These are phyloP conservation scores for Phytophthora tentaculata DNA, from an alignment of 352 stramenopile species.

Conservation along the genomic window DNA sequence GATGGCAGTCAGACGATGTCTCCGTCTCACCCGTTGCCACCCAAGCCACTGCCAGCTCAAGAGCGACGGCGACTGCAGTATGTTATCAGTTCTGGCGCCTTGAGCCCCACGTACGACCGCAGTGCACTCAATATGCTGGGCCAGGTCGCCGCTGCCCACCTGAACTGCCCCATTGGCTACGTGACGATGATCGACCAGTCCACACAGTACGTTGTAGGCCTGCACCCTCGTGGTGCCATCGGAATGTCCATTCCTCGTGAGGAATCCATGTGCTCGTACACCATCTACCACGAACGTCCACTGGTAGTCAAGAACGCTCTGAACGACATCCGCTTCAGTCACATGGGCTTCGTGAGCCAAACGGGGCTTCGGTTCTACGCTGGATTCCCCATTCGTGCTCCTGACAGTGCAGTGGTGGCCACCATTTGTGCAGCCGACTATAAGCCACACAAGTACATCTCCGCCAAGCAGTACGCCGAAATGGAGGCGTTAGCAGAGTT, in stretches of 20 bases:
- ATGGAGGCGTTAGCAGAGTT: constrained; percentile 71
- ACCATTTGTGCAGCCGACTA: constrained; percentile 63
- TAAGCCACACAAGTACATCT: constrained; percentile 65
- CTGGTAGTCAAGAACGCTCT: constrained; percentile 65
- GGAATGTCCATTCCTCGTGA: constrained; percentile 46
- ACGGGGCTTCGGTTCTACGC: constrained; percentile 72
- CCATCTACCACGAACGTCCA: constrained; percentile 62
- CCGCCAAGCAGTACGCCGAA: constrained; percentile 74
- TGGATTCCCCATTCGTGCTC: constrained; percentile 61
- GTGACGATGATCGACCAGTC: constrained; percentile 64
- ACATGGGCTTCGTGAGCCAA: constrained; percentile 60
- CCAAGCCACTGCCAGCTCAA: constrained; percentile 40
- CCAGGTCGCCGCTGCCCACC: constrained; percentile 49
- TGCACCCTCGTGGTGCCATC: constrained; percentile 35
- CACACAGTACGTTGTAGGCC: constrained; percentile 55
- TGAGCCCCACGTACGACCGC: constrained; percentile 56
- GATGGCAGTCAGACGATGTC: constrained; percentile 50
- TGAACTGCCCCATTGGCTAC: constrained; percentile 68
- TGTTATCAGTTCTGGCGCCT: constrained; percentile 47
- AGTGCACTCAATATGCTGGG: constrained; percentile 59
- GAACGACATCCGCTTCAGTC: constrained; percentile 69
- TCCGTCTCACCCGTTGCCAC: constrained; percentile 49
- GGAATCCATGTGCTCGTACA: constrained; percentile 70
- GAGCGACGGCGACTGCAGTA: constrained; percentile 49
- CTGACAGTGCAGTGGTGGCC: constrained; percentile 57